A percentile compares a stretch with the other conserved stretches of the same genome.
These are phyloP conservation scores for Chalciporus pseudorubinellus DNA, from an alignment of 768 basidiomycete species.

Conservation along the genomic window DNA sequence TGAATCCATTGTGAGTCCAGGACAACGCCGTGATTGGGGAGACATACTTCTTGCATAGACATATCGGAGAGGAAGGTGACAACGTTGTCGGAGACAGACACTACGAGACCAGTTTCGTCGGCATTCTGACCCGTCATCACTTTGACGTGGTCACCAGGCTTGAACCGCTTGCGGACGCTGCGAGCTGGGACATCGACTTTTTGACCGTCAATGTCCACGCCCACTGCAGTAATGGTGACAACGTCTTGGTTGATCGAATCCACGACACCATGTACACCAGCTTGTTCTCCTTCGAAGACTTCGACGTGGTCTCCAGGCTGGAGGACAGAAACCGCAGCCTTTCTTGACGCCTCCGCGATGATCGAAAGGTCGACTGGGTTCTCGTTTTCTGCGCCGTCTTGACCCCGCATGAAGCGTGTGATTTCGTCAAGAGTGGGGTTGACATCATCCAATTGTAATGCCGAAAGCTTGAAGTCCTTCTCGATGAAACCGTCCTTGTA, in stretches of 20 bases:
- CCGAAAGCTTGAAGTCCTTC: slow-evolving; percentile 87
- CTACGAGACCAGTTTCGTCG: slow-evolving; percentile 94
- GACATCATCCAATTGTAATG: slow-evolving; percentile 80
- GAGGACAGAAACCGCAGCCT: slow-evolving; percentile 88
- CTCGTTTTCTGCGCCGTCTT: slow-evolving; percentile 67
- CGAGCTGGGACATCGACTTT: slow-evolving; percentile 83
- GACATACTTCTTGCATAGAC: slow-evolving; percentile 85
- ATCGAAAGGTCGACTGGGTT: slow-evolving; percentile 80
- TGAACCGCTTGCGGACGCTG: slow-evolving; percentile 92
- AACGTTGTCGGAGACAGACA: slow-evolving; percentile 84
- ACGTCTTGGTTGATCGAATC: slow-evolving; percentile 86
- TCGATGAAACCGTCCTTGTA: slow-evolving; percentile 95
- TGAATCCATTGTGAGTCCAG: slow-evolving; percentile 4
- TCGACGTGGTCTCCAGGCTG: slow-evolving; percentile 98
- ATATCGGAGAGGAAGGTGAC: slow-evolving; percentile 98
- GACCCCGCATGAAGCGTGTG: slow-evolving; percentile 78
- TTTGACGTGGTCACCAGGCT: slow-evolving; percentile 97
- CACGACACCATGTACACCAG: slow-evolving; percentile 89
- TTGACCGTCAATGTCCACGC: slow-evolving; percentile 82
- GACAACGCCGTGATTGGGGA: neutral
- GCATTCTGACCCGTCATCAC: slow-evolving; percentile 94
- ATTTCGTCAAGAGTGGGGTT: slow-evolving; percentile 97
- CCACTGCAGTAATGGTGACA: slow-evolving; percentile 77
- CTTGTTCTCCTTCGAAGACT: slow-evolving; percentile 95
- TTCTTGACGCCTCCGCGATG: slow-evolving; percentile 89